Evolutionary conservation across 768 basidiomycete genomes (phyloP), one percentile per base, ranked within the genome.

Genomic region (Amanita polypyramis): DNA sequence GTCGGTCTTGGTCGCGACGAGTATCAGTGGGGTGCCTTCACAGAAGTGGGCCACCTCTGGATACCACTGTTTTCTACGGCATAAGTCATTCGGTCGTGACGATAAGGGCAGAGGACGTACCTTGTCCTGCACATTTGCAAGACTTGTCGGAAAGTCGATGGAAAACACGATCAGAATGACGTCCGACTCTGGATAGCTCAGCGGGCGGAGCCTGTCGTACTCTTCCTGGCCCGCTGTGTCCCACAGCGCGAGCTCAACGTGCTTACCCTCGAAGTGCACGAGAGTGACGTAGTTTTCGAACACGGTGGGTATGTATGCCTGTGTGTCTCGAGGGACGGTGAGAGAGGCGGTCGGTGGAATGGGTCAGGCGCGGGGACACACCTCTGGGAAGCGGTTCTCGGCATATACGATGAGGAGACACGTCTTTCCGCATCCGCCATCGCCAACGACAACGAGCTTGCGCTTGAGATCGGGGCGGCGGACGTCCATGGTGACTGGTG

Each of bases 201-300:
- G 71, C 15, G 88, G 87, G 55, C 88, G 75, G 48, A 93, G 74
- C 53, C 87, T 76, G 63, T 94, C 91, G 65, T 96, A 97, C 68
- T 97, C 93, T 66, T 97, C 93, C 63, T 96, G 93, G 21, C 93
- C 93, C 0, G 93, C 93, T 1, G 93, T 97, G 66, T 97, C 93
- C 92, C 95, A 99, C 14, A 99, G 73, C n/a, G 96, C 95, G 36
- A 99, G 77, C 60, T 96, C 91, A 52, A 99, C 81, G 15, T 87
- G 70, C 66, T 92, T 93, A 48, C 85, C 82, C 20, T 94, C 91
- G 57, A 85, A 90, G 42, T 79, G 71, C 32, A 93, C 85, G 54
- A 86, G 81, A 10, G 87, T 90, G 47, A 91, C 87, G 58, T 92
- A 93, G 74, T 91, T 93, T 65, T 94, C 91, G 62, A 94, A 94